Conservation (phyloP, 2,329 filamentous ascomycete genomes). For the Coniochaeta sp. region DNA sequence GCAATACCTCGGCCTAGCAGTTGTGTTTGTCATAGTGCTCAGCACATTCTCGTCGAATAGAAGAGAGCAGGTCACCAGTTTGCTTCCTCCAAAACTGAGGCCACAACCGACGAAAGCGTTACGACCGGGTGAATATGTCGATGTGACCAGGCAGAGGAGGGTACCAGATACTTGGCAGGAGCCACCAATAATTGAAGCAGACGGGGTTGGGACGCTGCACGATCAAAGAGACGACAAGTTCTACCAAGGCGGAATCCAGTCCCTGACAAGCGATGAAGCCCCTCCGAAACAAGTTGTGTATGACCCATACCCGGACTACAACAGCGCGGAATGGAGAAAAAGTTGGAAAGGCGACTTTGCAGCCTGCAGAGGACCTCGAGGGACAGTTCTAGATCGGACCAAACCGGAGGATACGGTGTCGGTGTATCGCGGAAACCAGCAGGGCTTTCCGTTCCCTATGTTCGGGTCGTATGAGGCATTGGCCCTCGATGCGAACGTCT, state of each 20-base stretch:
- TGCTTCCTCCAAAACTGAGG: not conserved
- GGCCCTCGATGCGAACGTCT: slow-evolving; percentile 1
- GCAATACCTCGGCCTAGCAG: not conserved
- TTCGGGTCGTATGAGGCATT: slow-evolving; percentile 2
- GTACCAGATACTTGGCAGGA: not conserved
- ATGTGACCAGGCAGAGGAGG: not conserved
- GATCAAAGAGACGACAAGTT: slow-evolving; percentile 1
- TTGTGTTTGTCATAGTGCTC: not conserved
- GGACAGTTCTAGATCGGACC: not conserved
- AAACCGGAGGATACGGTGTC: not conserved
- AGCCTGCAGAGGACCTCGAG: slow-evolving; percentile 1
- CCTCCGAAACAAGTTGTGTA: not conserved
- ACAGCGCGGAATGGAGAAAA: not conserved
- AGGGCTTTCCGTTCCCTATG: slow-evolving; percentile 1
- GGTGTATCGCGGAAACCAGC: slow-evolving; percentile 2
- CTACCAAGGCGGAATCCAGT: not conserved
- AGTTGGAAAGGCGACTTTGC: not conserved
- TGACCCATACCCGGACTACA: slow-evolving; percentile 4
- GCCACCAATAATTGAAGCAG: not conserved
- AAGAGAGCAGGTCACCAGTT: not conserved
- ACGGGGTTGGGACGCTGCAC: not conserved
- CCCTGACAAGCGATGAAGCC: not conserved
- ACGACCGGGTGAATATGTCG: not conserved
- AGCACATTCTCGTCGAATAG: not conserved
- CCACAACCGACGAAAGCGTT: not conserved